A percentile compares a stretch with the other conserved stretches of the same genome.
Evolutionary conservation across 495 filamentous ascomycete genomes (phyloP).

Genomic region (Aspergillus campestris): DNA sequence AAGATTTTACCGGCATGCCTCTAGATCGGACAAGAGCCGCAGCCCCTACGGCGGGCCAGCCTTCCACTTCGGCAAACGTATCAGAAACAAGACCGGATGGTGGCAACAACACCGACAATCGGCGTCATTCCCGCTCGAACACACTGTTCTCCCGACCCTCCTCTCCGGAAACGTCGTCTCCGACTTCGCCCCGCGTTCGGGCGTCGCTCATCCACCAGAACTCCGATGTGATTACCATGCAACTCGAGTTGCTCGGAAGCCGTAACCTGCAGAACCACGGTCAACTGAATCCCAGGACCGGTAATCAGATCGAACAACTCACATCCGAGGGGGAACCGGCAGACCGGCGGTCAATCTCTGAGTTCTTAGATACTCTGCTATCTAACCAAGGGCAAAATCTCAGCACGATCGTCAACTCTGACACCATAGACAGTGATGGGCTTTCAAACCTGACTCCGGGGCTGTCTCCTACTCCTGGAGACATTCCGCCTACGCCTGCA

Average conservation of each 20-base stretch:
- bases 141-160: conserved; percentile 36
- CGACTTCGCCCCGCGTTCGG: conserved; percentile 37
- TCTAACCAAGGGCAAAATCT: conserved; percentile 21
- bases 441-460: conserved; percentile 15
- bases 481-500: conserved; percentile 5
- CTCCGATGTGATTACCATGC: conserved; percentile 43
- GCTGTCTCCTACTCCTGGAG: conserved; percentile 10
- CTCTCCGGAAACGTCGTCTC: conserved; percentile 35
- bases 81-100: conserved; percentile 8
- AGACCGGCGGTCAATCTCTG: conserved; percentile 27
- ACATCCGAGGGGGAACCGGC: conserved; percentile 6
- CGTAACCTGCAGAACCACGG: conserved; percentile 17
- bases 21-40: conserved; percentile 18
- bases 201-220: conserved; percentile 40
- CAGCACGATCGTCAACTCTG: conserved; percentile 8
- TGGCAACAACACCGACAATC: conserved; percentile 9
- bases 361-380: conserved; percentile 31
- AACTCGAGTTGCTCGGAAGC: conserved; percentile 33
- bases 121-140: conserved; percentile 30
- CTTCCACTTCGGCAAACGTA: conserved; percentile 8
- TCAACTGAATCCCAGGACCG: conserved; percentile 10
- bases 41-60: conserved; percentile 8
- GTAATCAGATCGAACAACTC: conserved; percentile 8
- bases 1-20: conserved; percentile 23
- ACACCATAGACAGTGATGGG: conserved; percentile 15